Evolutionary conservation across 164 flowering plant genomes (phyloP).

Genomic region (Magnolia kwangsiensis): DNA sequence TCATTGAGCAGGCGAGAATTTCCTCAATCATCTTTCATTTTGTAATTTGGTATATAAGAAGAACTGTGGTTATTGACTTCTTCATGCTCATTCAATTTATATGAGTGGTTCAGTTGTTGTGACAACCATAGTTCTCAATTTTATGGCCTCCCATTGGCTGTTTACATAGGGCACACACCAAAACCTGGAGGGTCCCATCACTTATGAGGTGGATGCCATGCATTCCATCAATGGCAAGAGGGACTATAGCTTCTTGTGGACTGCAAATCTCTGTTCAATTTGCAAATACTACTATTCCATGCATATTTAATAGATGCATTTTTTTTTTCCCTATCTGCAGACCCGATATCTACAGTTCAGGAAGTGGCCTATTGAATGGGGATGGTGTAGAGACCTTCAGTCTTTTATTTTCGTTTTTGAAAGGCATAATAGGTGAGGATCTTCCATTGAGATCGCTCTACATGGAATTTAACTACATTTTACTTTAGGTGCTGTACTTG

Average conservation of each 20-base stretch:
- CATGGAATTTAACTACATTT: neutral
- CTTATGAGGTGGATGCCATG: neutral
- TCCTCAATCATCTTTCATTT: constrained; percentile 6
- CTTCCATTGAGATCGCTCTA: neutral
- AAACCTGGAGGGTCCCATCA: neutral
- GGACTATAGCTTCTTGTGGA: neutral
- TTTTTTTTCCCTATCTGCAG: constrained; percentile 26
- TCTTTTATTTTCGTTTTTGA: constrained; percentile 90
- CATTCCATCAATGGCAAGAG: neutral
- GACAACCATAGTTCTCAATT: neutral
- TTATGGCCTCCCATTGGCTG: neutral
- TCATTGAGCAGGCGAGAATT: constrained; percentile 76
- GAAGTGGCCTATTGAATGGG: constrained; percentile 98
- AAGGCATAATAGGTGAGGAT: constrained; percentile 75
- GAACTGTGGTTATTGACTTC: neutral
- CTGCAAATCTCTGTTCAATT: neutral
- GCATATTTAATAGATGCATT: neutral
- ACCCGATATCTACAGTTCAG: constrained; percentile 60
- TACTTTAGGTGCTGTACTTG: neutral
- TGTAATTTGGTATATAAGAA: neutral
- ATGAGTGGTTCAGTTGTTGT: neutral
- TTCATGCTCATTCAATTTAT: neutral
- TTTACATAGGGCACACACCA: neutral
- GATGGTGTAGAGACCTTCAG: constrained; percentile 92
- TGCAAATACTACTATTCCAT: neutral